phyloP scores from a whole-genome alignment of 139 green algal species.

The Diplosphaera chodatii region DNA sequence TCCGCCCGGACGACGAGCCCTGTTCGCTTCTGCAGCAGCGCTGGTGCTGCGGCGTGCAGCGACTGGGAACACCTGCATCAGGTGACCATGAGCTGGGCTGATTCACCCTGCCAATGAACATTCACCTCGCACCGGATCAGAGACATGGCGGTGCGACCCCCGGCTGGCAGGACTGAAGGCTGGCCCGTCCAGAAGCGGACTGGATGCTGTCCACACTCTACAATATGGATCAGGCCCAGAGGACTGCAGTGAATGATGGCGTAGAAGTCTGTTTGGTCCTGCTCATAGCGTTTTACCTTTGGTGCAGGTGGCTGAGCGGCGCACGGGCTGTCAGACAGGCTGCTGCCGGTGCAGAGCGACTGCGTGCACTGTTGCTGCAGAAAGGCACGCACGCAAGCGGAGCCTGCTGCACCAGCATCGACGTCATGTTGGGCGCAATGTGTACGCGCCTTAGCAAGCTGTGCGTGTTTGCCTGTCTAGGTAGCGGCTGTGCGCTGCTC shows the following conservation, averaged over 20 bases:
- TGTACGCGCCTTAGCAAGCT: no score
- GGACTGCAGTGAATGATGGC: no score
- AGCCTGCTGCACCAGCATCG: neutral
- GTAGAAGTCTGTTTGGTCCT: no score
- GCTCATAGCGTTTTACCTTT: neutral
- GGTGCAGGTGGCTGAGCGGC: neutral
- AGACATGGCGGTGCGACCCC: no score
- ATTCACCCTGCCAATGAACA: no score
- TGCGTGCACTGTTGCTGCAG: neutral
- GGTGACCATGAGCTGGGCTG: no score
- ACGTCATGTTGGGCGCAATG: neutral
- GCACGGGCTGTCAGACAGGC: neutral
- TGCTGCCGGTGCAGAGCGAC: neutral
- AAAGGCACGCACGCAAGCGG: neutral
- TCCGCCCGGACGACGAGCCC: neutral
- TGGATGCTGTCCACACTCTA: slow-evolving; percentile 1
- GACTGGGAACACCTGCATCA: neutral
- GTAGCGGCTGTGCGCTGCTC: no score
- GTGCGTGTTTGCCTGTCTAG: no score
- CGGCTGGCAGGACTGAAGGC: no score
- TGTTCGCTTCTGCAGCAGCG: neutral
- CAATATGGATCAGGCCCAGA: no score
- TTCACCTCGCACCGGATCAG: no score
- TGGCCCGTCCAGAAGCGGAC: neutral
- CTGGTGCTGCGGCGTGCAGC: neutral